Conservation (phyloP, 2,329 filamentous ascomycete species). For the Grosmannia huntii region DNA sequence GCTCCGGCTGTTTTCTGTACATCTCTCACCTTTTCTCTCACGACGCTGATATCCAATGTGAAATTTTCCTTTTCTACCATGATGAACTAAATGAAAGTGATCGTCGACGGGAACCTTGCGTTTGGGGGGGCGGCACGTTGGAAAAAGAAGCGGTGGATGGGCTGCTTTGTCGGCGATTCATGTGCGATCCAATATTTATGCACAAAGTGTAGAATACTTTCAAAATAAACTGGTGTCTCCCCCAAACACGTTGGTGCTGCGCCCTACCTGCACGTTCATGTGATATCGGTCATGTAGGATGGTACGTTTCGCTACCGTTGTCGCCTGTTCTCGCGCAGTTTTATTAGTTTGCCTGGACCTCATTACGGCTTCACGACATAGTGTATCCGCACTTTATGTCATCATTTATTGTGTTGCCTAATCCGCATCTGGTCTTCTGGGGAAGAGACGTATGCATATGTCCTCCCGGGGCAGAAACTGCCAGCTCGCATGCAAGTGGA, state of each 20-base stretch:
- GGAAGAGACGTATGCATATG: too few species aligned
- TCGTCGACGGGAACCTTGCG: background rate
- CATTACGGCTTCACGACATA: too few species aligned
- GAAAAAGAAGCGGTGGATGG: background rate
- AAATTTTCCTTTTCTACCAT: background rate
- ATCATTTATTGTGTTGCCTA: too few species aligned
- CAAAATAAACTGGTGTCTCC: background rate
- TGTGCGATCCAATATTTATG: background rate
- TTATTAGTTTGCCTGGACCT: too few species aligned
- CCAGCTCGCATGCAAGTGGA: too few species aligned
- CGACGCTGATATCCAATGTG: slow-evolving; percentile 6
- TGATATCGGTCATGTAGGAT: background rate
- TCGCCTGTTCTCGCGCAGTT: too few species aligned
- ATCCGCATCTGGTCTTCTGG: too few species aligned
- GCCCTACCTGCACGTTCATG: background rate
- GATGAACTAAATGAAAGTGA: background rate
- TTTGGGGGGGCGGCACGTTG: background rate
- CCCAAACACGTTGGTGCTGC: background rate
- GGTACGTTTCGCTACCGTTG: too few species aligned
- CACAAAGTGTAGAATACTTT: background rate
- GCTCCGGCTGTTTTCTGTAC: slow-evolving; percentile 3
- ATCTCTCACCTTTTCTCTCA: slow-evolving; percentile 2
- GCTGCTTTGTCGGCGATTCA: background rate
- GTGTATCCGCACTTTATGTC: too few species aligned
- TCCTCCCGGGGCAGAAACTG: too few species aligned